Evolutionary conservation across 257 asterid species (phyloP).

Genomic region (Ajuga chamaepitys): DNA sequence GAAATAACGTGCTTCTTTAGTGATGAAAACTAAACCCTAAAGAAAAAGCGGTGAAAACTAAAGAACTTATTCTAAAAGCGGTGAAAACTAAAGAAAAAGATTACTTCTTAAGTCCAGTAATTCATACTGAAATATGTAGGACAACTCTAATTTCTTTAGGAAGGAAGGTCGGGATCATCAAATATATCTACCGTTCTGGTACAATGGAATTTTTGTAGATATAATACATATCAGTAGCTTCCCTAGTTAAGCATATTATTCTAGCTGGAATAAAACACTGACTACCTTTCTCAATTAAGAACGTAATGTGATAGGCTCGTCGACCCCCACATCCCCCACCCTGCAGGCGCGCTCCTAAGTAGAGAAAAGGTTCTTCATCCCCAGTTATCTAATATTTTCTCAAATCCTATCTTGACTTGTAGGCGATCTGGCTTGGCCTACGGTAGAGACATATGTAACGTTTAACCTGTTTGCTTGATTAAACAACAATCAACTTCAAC

Average conservation of each 20-base stretch:
- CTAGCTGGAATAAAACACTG: neutral
- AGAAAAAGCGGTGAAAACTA: conserved; percentile 10
- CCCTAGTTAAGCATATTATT: neutral
- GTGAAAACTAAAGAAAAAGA: neutral
- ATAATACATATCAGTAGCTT: neutral
- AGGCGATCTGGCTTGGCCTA: neutral
- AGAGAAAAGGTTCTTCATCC: neutral
- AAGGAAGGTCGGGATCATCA: neutral
- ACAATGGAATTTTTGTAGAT: neutral
- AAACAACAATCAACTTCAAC: neutral
- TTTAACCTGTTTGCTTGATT: neutral
- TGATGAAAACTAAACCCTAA: too few relatives aligned
- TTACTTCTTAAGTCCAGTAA: neutral
- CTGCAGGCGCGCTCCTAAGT: neutral
- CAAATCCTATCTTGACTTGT: neutral
- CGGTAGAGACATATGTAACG: neutral
- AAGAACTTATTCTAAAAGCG: neutral
- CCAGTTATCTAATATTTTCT: neutral
- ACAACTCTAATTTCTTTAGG: neutral
- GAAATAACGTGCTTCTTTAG: conserved; percentile 6
- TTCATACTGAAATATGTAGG: neutral
- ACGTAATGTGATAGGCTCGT: neutral
- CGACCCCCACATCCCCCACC: neutral
- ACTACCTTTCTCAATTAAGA: neutral
- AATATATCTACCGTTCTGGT: neutral